Evolutionary conservation across 257 asterid genomes (phyloP), one percentile per base, ranked within the genome.

Genomic region (Eucommia ulmoides): DNA sequence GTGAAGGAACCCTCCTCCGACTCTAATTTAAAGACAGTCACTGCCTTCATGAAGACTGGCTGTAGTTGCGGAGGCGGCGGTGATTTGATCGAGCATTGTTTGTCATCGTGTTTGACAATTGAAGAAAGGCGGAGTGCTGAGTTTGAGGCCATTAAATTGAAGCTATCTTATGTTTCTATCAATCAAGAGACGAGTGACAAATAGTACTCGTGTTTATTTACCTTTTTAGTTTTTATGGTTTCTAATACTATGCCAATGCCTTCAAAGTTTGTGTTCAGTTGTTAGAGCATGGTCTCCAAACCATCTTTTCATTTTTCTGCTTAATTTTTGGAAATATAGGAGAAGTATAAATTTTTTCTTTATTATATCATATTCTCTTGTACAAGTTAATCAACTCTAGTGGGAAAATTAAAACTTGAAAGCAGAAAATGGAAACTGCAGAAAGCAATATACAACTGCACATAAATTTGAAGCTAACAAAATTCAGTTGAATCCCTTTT

Each of bases 41-140:
- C 46, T 7, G 73, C 56, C 56, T 20, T 62, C 41, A 51, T 58
- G 23, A 74, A 62, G 61, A 45, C 56, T 19, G 58, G 52, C 56
- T 24, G 60, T 14, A 41, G 70, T 8, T 58, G 33, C 7, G 41
- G 56, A 45, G 60, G 66, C 52, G 56, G 74, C 0, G 38, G 44
- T 19, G 95, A 91, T 53, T 53, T 81, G 69, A 73, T 91, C 38
- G 67, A 65, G 61, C 87, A 70, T n/a, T 73, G 79, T 49, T 48
- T 86, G 51, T 57, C 74, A 0, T 64, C 65, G 0, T 81, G 89
- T 82, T 61, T 91, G 69, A 75, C 94, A 17, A 72, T 65, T 42
- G 96, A 86, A 64, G 98, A 91, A 60, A 61, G 62, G 15, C 76
- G 68, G 45, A 66, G 54, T 49, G 44, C 62, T 20, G 93, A 73